These are phyloP conservation scores for Trichopus zeylanicus DNA, from an alignment of 116 monocot species.

Conservation along the genomic window DNA sequence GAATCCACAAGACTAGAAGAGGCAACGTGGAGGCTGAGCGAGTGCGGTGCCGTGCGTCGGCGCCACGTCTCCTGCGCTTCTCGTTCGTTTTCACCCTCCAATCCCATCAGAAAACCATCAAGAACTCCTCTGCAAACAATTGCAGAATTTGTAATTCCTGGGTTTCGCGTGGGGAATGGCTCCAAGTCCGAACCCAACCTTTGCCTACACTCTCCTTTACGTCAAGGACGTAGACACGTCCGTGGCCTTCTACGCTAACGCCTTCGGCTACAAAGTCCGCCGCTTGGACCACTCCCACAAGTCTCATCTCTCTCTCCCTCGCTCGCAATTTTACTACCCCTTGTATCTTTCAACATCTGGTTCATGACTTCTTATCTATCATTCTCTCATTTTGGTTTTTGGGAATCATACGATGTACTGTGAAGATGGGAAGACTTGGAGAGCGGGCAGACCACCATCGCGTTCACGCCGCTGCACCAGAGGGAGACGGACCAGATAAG, in stretches of 20 bases:
- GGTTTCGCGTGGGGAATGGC: slow-evolving; percentile 14
- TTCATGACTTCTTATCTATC: too few relatives aligned
- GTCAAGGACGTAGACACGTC: slow-evolving; percentile 76
- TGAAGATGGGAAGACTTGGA: slow-evolving; percentile 75
- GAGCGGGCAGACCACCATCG: slow-evolving; percentile 75
- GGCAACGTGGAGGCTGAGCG: too few relatives aligned
- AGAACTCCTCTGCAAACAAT: too few relatives aligned
- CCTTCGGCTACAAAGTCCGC: slow-evolving; percentile 77
- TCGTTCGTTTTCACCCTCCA: too few relatives aligned
- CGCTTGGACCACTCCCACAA: slow-evolving; percentile 55
- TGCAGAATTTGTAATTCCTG: too few relatives aligned
- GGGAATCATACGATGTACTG: not conserved
- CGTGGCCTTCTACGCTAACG: slow-evolving; percentile 67
- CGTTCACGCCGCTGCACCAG: slow-evolving; percentile 73
- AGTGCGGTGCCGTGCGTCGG: too few relatives aligned
- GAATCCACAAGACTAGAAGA: too few relatives aligned
- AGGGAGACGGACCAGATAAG: slow-evolving; percentile 58
- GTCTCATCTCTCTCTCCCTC: slow-evolving; percentile 11
- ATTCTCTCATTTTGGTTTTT: too few relatives aligned
- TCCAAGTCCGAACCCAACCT: slow-evolving; percentile 25
- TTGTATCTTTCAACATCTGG: not conserved
- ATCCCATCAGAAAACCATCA: too few relatives aligned
- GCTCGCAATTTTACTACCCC: not conserved
- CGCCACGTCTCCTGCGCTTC: too few relatives aligned
- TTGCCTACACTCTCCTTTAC: slow-evolving; percentile 81